Base-by-base conservation (phyloP, 1,139 yeast genomes). In the Entelexis sorbosivorans region DNA sequence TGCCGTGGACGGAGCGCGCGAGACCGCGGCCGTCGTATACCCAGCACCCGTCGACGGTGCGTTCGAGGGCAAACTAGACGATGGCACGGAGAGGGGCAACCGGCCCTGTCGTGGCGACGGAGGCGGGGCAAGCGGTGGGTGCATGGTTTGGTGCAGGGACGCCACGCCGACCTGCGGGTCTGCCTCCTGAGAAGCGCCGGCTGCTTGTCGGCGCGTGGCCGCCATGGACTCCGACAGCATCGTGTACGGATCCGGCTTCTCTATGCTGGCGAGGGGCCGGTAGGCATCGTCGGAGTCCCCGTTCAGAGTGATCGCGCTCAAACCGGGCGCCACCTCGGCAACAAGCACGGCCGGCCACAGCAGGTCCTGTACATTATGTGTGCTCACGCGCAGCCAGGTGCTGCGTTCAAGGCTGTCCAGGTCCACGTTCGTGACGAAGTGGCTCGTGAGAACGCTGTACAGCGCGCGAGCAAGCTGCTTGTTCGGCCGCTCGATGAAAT, bases 301-400 rank as follows among this genome's bases (percentile, higher is more conserved):
- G 24, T 19, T 31, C 10, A 32, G 20, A 6, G 49, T 17, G 2
- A 38, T 16, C 28, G 28, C 42, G 36, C 20, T 32, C 17, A 47
- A 13, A 26, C 50, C 36, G 14, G 48, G 51, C 16, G 51, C 31
- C 5, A 46, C 42, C 11, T 57, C 51, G 26, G 54, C 34, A 5
- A 50, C 51, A 13, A 57, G 49, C 11, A 49, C 50, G 16, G 52
- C 52, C 5, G 61, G 61, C 61, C 61, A 59, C 26, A 57, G 16
- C 26, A 58, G 31, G 17, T 56, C 58, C n/a, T 38, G 38, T 10
- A 53, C 56, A 28, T 58, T 58, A 11, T 38, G 19, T 19, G 49
- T 38, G 24, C 48, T 47, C 3, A 59, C 57, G 20, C 55, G 56
- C 14, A 59, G 45, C 62, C 62, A 59, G 26, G 36, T 38, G 38